Evolutionary conservation across 345 rosid species (phyloP).

Genomic region (Barbarea vulgaris): DNA sequence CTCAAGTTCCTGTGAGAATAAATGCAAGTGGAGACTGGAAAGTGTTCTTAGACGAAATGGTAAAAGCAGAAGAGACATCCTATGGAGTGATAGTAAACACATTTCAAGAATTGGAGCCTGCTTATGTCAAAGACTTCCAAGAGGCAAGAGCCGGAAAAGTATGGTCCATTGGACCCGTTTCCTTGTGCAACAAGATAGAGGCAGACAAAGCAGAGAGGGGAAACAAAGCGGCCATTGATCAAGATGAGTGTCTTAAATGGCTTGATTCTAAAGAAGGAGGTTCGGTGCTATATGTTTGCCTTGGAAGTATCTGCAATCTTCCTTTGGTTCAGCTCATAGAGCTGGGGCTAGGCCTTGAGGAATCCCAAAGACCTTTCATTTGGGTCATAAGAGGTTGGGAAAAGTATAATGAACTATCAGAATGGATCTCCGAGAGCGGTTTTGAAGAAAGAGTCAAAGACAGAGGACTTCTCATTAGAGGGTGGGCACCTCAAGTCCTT

Average conservation of each 20-base stretch:
- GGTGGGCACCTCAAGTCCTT: conserved; percentile 41
- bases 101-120: conserved; percentile 47
- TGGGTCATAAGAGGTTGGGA: conserved; percentile 49
- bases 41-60: neutral
- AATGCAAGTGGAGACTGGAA: neutral
- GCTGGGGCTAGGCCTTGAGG: conserved; percentile 50
- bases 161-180: conserved; percentile 58
- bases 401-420: conserved; percentile 31
- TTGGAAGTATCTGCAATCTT: conserved; percentile 49
- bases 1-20: conserved; percentile 2
- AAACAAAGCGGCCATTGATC: conserved; percentile 9
- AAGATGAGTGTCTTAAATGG: conserved; percentile 45
- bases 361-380: conserved; percentile 45
- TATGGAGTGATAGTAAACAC: conserved; percentile 46
- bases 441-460: conserved; percentile 30
- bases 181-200: conserved; percentile 38
- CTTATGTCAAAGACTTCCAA: conserved; percentile 30
- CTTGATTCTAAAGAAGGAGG: conserved; percentile 36
- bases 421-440: conserved; percentile 38
- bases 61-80: conserved; percentile 36
- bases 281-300: conserved; percentile 47
- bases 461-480: conserved; percentile 37
- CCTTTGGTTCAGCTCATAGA: conserved; percentile 40
- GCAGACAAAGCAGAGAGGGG: conserved; percentile 45
- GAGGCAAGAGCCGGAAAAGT: conserved; percentile 31